Percentiles rank a stretch among this genome's conserved stretches.
phyloP scores from a whole-genome alignment of 2,329 filamentous ascomycete genomes.

The Xylaria sp. region DNA sequence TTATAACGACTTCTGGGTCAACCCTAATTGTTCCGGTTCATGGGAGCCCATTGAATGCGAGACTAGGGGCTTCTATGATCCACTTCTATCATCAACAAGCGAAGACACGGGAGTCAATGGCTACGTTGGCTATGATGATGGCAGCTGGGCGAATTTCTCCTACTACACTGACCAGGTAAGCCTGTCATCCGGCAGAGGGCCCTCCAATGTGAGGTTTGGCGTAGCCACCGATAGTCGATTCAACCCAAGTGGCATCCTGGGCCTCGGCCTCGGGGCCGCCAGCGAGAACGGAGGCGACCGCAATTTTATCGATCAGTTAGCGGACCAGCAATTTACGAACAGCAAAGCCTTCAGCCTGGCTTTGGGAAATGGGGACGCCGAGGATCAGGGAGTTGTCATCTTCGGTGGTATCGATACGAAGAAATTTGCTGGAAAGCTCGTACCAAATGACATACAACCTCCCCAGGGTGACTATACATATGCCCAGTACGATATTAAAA shows the following conservation, averaged over 20 bases:
- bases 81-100: background rate
- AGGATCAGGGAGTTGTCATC: background rate
- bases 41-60: background rate
- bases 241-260: background rate
- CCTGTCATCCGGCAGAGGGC: background rate
- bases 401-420: background rate
- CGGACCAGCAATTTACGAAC: background rate
- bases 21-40: background rate
- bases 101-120: background rate
- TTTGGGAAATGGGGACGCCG: background rate
- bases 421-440: background rate
- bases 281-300: background rate
- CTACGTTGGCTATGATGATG: background rate
- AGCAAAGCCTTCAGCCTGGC: slow-evolving; percentile 2
- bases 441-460: background rate
- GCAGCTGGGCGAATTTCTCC: background rate
- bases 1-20: slow-evolving; percentile 1
- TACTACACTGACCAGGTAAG: background rate
- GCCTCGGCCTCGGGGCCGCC: background rate
- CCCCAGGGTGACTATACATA: background rate
- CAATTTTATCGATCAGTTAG: background rate
- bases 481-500: background rate
- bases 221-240: background rate
- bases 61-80: background rate
- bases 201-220: background rate